phyloP scores from a whole-genome alignment of 371 early-diverging fungal genomes.

The Capillidium rhysosporum region DNA sequence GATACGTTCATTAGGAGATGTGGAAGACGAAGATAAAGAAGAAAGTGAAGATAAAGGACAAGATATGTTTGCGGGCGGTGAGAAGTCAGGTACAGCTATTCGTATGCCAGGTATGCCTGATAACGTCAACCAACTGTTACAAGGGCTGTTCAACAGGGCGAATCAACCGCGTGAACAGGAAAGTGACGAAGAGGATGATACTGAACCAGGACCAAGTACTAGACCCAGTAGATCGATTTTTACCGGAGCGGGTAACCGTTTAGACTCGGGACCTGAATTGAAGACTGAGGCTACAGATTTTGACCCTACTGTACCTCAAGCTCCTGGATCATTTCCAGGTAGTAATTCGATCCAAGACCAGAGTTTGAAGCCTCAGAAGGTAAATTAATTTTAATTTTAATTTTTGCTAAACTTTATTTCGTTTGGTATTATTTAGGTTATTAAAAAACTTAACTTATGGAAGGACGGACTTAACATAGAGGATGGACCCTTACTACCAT shows the following conservation, averaged over 20 bases:
- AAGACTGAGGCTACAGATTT: no score
- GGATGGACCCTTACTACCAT: conserved; percentile 70
- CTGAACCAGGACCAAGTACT: background rate
- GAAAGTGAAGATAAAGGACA: background rate
- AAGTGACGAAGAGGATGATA: background rate
- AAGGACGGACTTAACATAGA: conserved; percentile 87
- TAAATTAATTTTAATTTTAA: background rate
- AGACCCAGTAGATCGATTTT: background rate
- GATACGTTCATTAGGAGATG: background rate
- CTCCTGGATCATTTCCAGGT: background rate
- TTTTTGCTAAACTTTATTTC: no score
- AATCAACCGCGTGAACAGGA: background rate
- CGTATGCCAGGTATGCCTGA: background rate
- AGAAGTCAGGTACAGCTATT: conserved; percentile 4
- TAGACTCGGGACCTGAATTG: no score
- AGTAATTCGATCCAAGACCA: background rate
- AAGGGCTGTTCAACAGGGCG: background rate
- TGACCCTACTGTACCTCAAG: background rate
- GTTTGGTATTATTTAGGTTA: conserved; percentile 15
- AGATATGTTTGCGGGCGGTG: conserved; percentile 6
- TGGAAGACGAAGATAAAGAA: background rate
- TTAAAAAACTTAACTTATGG: conserved; percentile 82
- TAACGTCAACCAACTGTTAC: background rate
- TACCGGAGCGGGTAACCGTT: background rate
- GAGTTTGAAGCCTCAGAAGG: no score